Base-by-base conservation (phyloP, 2,329 filamentous ascomycete species). In the Cryphonectria carpinicola region DNA sequence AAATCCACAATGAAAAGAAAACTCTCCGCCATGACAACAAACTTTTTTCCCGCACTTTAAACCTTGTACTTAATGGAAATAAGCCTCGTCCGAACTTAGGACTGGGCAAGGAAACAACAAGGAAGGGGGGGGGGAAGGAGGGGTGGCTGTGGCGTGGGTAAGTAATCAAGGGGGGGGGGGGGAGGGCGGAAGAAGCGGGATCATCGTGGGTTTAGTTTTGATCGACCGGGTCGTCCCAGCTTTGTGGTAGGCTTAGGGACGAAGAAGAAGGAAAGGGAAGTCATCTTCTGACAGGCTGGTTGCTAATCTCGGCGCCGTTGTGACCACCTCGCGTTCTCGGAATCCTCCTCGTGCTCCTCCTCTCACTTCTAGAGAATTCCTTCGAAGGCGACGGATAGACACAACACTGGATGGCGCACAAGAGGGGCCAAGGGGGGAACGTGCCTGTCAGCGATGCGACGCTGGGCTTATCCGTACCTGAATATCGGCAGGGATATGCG, bases 361-460 rank as follows among this genome's bases (percentile, higher is more conserved):
- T 17, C 61, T 63, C 41, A 32, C 28, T 28, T 35, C 39, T 32
- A 3, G 13, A 6, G 6, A 19, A 14, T 32, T 14, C 43, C 41
- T 64, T 32, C 11, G 8, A 19, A 19, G 32, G 17, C 19, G 58
- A 19, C 58, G 39, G 58, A 19, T n/a, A 22, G 32, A 25, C 39
- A 67, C 54, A 49, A n/a, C 32, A 39, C 35, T 19, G 46, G 49
- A 28, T 39, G 22, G 35, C 54, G 49, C 52, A 22, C 56, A 32
- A 22, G 19, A n/a, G 2, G 22, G 19, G 19, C 22, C 37, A 39
- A 39, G 22, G 46, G 46, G 46, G 32, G 54, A 62, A n/a, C 19
- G 69, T 39, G 58, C 67, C 46, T 49, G 70, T 70, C 65, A 71
- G 25, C 60, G 67, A 71, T 71, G 71, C 71, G 71, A 72, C 69